Evolutionary conservation across 805 yeast genomes (phyloP).

Genomic region (Ogataea pilisensis): DNA sequence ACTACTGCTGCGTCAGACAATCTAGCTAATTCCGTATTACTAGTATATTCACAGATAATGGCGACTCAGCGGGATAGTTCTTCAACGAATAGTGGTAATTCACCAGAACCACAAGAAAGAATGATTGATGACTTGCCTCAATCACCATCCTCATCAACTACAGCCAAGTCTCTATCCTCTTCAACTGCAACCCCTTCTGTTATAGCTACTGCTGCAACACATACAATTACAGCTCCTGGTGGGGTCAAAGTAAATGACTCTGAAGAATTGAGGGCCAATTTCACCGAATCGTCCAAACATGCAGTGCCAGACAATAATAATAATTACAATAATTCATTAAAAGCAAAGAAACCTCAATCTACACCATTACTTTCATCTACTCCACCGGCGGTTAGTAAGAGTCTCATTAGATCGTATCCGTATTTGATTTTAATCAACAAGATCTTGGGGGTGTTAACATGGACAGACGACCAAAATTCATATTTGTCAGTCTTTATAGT

Average conservation of each 20-base stretch:
- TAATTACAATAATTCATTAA: background rate
- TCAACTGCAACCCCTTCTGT: background rate
- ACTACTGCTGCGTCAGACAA: no score
- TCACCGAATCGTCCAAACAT: slow-evolving; percentile 34
- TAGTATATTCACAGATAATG: no score
- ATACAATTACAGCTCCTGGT: slow-evolving; percentile 21
- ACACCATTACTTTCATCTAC: slow-evolving; percentile 85
- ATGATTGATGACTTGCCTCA: no score
- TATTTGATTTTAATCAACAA: slow-evolving; percentile 72
- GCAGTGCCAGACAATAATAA: background rate
- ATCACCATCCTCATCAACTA: background rate
- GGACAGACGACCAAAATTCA: slow-evolving; percentile 80
- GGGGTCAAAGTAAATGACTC: slow-evolving; percentile 28
- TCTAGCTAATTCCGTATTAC: no score
- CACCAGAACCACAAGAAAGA: no score
- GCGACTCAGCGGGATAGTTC: no score
- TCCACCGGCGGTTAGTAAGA: slow-evolving; percentile 86
- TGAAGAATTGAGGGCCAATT: slow-evolving; percentile 35
- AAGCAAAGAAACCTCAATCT: slow-evolving; percentile 39
- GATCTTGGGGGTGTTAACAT: slow-evolving; percentile 68
- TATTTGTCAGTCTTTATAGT: slow-evolving; percentile 70
- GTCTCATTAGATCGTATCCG: slow-evolving; percentile 80
- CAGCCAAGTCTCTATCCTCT: no score
- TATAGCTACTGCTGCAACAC: background rate
- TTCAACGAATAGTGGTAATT: no score